Conservation (phyloP, 2,329 filamentous ascomycete species). For the Zasmidium citrigriseum region DNA sequence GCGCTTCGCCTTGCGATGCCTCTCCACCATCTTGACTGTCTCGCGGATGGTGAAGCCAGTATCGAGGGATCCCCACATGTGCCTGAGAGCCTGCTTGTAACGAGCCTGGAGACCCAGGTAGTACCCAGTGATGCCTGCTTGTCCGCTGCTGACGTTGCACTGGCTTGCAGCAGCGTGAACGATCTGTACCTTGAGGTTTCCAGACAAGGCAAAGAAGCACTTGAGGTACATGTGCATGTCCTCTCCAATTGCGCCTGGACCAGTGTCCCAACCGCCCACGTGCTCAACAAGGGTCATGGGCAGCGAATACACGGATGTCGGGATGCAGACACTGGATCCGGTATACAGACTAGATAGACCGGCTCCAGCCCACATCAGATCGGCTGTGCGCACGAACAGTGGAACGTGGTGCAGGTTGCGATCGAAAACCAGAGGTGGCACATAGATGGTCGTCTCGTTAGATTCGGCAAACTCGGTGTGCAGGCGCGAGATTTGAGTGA, state of each 20-base stretch:
- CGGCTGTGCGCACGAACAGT: slow-evolving; percentile 68
- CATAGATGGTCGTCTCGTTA: slow-evolving; percentile 64
- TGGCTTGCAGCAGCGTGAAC: slow-evolving; percentile 71
- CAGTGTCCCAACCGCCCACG: slow-evolving; percentile 72
- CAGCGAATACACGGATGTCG: slow-evolving; percentile 73
- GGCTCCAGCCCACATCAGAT: slow-evolving; percentile 71
- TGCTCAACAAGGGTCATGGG: slow-evolving; percentile 67
- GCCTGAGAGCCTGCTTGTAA: slow-evolving; percentile 70
- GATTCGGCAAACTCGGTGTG: slow-evolving; percentile 63
- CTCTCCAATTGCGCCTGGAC: slow-evolving; percentile 71
- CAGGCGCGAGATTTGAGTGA: slow-evolving; percentile 63
- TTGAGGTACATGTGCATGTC: slow-evolving; percentile 78
- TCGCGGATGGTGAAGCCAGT: slow-evolving; percentile 62
- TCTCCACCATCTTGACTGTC: slow-evolving; percentile 29
- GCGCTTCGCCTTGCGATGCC: slow-evolving; percentile 20
- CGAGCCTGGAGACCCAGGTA: slow-evolving; percentile 63
- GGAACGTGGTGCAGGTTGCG: slow-evolving; percentile 70
- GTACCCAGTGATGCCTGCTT: slow-evolving; percentile 56
- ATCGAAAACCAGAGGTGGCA: slow-evolving; percentile 72
- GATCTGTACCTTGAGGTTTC: slow-evolving; percentile 64
- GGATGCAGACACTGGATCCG: slow-evolving; percentile 65
- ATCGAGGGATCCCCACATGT: slow-evolving; percentile 76
- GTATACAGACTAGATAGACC: slow-evolving; percentile 69
- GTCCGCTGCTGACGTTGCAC: slow-evolving; percentile 67
- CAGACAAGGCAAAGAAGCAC: slow-evolving; percentile 73